These are phyloP conservation scores for Crithidia fasciculata DNA, from an alignment of 208 protist species.

Conservation along the genomic window DNA sequence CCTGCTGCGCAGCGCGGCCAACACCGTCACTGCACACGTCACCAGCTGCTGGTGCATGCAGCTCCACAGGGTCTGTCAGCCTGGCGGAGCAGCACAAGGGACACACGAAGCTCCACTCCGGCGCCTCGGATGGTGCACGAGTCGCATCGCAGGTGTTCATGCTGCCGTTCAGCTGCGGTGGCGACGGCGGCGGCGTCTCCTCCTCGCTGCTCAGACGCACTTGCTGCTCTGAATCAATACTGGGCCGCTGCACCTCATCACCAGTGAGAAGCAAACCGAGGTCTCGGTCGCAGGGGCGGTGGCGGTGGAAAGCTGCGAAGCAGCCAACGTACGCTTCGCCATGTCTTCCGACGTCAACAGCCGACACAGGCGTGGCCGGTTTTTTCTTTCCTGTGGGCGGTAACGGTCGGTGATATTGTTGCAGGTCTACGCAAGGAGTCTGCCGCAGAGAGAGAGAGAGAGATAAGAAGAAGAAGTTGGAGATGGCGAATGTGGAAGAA, in stretches of 20 bases:
- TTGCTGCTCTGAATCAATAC: not conserved
- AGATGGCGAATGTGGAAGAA: too few relatives aligned
- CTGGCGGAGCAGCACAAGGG: slow-evolving; percentile 42
- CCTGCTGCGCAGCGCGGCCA: too few relatives aligned
- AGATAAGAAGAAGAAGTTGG: too few relatives aligned
- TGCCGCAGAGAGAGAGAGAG: too few relatives aligned
- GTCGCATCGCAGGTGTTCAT: not conserved
- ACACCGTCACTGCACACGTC: not conserved
- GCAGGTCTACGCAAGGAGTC: too few relatives aligned
- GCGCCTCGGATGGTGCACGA: not conserved
- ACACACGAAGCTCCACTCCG: slow-evolving; percentile 34
- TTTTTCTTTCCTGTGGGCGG: not conserved
- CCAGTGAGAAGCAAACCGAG: not conserved
- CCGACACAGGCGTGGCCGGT: not conserved
- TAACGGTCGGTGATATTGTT: too few relatives aligned
- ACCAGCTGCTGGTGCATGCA: slow-evolving; percentile 21
- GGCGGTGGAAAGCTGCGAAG: not conserved
- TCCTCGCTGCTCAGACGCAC: slow-evolving; percentile 23
- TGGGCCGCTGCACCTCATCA: not conserved
- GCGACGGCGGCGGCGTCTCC: not conserved
- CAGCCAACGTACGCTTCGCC: slow-evolving; percentile 9
- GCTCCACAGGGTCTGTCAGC: slow-evolving; percentile 45
- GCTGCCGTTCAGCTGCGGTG: too few relatives aligned
- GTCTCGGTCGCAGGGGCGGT: not conserved
- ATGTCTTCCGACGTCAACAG: too few relatives aligned